Evolutionary conservation across 163 green algal genomes (phyloP).

Genomic region (Scenedesmus sp.): DNA sequence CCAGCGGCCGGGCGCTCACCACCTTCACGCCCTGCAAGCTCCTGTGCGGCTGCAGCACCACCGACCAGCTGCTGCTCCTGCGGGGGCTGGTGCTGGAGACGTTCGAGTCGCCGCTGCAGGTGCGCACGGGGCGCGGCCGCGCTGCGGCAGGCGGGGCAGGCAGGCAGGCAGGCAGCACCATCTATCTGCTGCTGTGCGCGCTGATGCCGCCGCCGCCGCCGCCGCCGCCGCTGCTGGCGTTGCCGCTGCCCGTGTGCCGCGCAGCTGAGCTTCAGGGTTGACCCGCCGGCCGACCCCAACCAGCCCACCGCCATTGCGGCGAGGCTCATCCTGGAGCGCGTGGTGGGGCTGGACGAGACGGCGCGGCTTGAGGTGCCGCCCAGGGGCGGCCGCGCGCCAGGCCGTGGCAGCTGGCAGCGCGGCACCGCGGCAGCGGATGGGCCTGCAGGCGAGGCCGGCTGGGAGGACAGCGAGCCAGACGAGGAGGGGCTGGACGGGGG

Average conservation of each 20-base stretch:
- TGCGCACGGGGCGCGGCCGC: no score
- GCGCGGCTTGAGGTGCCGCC: no score
- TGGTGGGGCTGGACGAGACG: slow-evolving; percentile 28
- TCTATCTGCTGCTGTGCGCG: neutral
- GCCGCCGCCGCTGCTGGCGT: neutral
- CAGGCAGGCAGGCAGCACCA: no score
- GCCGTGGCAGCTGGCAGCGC: neutral
- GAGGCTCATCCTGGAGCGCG: slow-evolving; percentile 11
- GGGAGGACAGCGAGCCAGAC: no score
- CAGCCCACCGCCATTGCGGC: slow-evolving; percentile 26
- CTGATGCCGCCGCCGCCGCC: neutral
- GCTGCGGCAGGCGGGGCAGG: no score
- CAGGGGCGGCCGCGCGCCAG: neutral
- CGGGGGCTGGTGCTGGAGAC: slow-evolving; percentile 30
- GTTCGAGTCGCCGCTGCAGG: slow-evolving; percentile 36
- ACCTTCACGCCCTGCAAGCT: slow-evolving; percentile 29
- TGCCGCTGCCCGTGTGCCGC: neutral
- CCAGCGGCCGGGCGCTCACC: neutral
- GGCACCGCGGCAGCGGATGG: neutral
- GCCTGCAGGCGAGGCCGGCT: no score
- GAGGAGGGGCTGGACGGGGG: no score
- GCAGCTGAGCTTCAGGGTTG: slow-evolving; percentile 27
- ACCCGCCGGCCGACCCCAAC: neutral
- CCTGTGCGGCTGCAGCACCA: slow-evolving; percentile 33
- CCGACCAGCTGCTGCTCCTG: slow-evolving; percentile 40